Base-by-base conservation (phyloP, 495 filamentous ascomycete genomes). In the Hyaloscypha bicolor region DNA sequence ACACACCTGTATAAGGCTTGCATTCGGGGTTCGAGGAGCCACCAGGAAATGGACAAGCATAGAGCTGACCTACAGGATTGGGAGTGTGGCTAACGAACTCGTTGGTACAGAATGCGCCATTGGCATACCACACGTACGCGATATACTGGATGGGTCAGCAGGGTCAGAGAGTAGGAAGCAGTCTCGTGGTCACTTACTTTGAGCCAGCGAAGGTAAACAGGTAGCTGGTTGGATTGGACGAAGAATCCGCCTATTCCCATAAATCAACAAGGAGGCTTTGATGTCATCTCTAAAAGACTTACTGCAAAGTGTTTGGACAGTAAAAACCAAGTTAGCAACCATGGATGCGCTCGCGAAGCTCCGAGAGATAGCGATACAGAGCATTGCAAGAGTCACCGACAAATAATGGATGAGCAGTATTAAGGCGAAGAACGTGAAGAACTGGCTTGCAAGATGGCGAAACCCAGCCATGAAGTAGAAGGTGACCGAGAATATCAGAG, bases 401-500 rank as follows among this genome's bases (percentile, higher is more conserved):
- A 86, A 83, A 65, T 89, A 91, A 62, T 93, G 90, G 29, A 81
- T 83, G 6, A 93, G 76, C 4, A 93, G 66, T 0, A 83, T 78
- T 31, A 91, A 71, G 6, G 79, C 73, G 64, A 91, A 87, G 74
- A 91, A 93, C 6, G 83, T 85, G 63, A 93, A 88, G 72, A 90
- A 91, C 60, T 88, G 84, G 2, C 60, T 71, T 3, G 80, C 83
- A 16, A 85, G 77, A 4, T 79, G 73, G 30, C 88, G 83, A 71
- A 91, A 91, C 48, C 89, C 90, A 35, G 84, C 85, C 87, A 92
- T 91, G 73, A 90, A 91, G 72, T 93, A 93, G 71, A 82, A 90
- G 8, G 91, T 88, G 59, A 86, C 72, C 31, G 75, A 83, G 64
- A 88, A 93, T 5, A 91, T 69, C 25, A 91, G 77, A 0, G 90